Percentiles rank a stretch among this genome's conserved stretches.
These are phyloP conservation scores for Physcomitrium patens DNA, from an alignment of 225 moss, liverwort and hornwort species.

Conservation along the genomic window DNA sequence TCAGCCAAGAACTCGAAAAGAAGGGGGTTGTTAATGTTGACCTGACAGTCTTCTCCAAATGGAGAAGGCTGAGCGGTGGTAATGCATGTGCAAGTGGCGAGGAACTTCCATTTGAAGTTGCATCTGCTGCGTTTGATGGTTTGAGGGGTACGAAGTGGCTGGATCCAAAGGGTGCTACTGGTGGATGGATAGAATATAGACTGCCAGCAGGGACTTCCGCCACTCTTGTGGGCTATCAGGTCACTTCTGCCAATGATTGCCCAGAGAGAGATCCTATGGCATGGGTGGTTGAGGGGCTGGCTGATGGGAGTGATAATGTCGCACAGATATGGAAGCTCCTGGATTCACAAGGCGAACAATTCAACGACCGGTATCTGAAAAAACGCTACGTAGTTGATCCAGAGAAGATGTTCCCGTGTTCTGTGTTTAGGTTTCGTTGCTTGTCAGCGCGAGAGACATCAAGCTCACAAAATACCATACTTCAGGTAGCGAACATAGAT, in stretches of 20 bases:
- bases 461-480: constrained; percentile 20
- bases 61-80: constrained; percentile 54
- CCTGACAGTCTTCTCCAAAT: constrained; percentile 39
- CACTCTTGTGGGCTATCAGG: constrained; percentile 57
- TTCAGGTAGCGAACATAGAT: constrained; percentile 42
- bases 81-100: constrained; percentile 59
- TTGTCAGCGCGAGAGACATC: constrained; percentile 21
- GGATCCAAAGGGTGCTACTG: constrained; percentile 54
- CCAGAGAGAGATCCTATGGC: constrained; percentile 58
- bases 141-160: constrained; percentile 63
- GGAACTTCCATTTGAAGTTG: constrained; percentile 47
- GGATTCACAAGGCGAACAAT: constrained; percentile 49
- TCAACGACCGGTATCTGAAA: constrained; percentile 41
- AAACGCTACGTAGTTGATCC: constrained; percentile 46
- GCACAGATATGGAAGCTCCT: constrained; percentile 52
- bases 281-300: constrained; percentile 66
- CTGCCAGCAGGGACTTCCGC: constrained; percentile 26
- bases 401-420: constrained; percentile 41
- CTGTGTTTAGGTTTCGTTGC: constrained; percentile 50
- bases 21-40: constrained; percentile 28
- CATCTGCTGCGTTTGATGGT: constrained; percentile 72
- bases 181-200: constrained; percentile 68
- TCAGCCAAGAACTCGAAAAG: constrained; percentile 45
- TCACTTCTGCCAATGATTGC: constrained; percentile 63
- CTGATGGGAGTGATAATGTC: constrained; percentile 55